Percentiles rank a stretch among this genome's conserved stretches.
Conservation (phyloP, 208 protist species). For the Wallacemonas sp. region DNA sequence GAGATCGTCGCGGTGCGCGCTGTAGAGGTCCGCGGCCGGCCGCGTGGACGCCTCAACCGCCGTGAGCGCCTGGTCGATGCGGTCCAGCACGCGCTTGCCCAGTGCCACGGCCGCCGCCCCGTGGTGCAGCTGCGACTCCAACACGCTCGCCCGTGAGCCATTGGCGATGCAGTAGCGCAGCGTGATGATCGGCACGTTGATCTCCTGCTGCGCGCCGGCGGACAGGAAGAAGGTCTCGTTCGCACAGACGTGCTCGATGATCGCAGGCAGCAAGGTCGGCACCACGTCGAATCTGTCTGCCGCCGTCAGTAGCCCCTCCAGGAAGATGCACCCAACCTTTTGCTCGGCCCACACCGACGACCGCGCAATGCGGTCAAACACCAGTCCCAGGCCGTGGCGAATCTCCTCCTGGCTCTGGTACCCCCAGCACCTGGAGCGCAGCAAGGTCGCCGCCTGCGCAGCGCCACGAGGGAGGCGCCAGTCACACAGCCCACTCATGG, state of each 20-base stretch:
- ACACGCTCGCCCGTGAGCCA: background rate
- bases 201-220: background rate
- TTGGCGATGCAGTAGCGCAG: background rate
- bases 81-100: background rate
- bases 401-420: background rate
- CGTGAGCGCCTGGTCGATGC: background rate
- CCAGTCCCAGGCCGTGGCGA: background rate
- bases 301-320: too few species aligned
- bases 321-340: background rate
- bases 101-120: background rate
- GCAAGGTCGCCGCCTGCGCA: background rate
- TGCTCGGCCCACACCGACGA: background rate
- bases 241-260: background rate
- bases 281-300: too few species aligned
- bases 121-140: background rate
- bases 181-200: background rate
- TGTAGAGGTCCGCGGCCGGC: background rate
- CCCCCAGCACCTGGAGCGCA: background rate
- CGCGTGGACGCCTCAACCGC: background rate
- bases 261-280: background rate
- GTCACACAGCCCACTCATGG: background rate
- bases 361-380: background rate
- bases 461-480: background rate
- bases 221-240: background rate
- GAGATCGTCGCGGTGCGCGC: background rate